Conservation (phyloP, 2,329 filamentous ascomycete species). For the Pestalotiopsis sp. region DNA sequence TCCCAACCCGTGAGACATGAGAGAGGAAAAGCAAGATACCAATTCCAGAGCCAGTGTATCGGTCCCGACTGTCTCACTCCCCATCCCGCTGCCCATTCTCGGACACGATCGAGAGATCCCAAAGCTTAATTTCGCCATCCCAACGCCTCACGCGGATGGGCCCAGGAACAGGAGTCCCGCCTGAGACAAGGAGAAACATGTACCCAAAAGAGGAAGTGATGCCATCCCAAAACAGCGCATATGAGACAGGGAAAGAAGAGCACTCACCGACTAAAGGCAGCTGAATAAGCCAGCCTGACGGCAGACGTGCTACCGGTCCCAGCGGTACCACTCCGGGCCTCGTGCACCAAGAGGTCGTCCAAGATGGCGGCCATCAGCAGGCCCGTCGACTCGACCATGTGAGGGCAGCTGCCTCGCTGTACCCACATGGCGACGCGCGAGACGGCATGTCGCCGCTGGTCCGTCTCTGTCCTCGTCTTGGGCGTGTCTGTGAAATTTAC, state of each 20-base stretch:
- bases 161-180: background rate
- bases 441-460: slow-evolving; percentile 50
- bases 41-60: no score
- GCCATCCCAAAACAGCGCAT: background rate
- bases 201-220: slow-evolving; percentile 9
- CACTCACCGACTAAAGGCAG: slow-evolving; percentile 73
- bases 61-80: no score
- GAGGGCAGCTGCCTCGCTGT: slow-evolving; percentile 73
- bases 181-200: background rate
- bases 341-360: slow-evolving; percentile 54
- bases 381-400: slow-evolving; percentile 79
- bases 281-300: slow-evolving; percentile 70
- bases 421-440: slow-evolving; percentile 69
- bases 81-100: no score
- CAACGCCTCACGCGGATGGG: background rate
- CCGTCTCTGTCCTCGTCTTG: background rate
- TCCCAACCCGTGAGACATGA: background rate
- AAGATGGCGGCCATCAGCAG: slow-evolving; percentile 71
- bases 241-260: background rate
- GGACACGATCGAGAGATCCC: no score
- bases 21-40: background rate
- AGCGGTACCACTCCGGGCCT: slow-evolving; percentile 18
- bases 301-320: slow-evolving; percentile 54
- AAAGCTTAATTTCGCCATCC: no score
- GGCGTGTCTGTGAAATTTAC: background rate